Base-by-base conservation (phyloP, 305 asterid species). In the Plantago lanceolata region DNA sequence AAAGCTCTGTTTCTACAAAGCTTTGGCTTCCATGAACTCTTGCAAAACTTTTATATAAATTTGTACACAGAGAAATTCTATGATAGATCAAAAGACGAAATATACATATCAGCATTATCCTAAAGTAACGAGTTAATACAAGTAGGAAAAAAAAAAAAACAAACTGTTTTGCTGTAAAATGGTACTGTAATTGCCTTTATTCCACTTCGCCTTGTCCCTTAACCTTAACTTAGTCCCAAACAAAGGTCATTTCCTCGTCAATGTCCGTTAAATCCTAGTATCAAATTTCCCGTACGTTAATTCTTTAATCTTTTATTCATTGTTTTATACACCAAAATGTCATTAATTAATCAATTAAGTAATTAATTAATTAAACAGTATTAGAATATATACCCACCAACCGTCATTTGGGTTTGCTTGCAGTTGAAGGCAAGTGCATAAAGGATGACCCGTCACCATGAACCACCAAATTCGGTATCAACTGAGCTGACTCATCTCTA, bases 381-480 rank as follows among this genome's bases (percentile, higher is more conserved):
- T 8, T 26, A 51, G 19, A 11, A n/a, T 29, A 12, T 19, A 55
- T 6, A 16, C 11, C 6, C 21, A 33, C 18, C 28, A 43, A 57
- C 48, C 35, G 60, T 82, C 81, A 85, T 58, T 82, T 77, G 19
- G 80, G 85, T 72, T 90, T 80, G 81, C 88, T 86, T 84, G 85
- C 83, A 75, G 18, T 61, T 43, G 94, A 83, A 86, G 95, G 81
- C 78, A 86, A 68, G 9, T 83, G 82, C 51, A 78, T 59, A 71
- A 85, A 87, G 19, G 92, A 75, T 40, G 95, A 75, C 58, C 81
- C 83, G 80, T 82, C 93, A 61, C 90, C 92, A 73, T 76, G 76
- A 24, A 73, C 81, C 59, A 72, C 82, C 74, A 77, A 13, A 72
- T 65, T 66, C 19, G 79, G 86, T 55, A 82, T 81, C 70, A 81